Conservation (phyloP, 805 yeast genomes). For the Debaryomyces castellii region DNA sequence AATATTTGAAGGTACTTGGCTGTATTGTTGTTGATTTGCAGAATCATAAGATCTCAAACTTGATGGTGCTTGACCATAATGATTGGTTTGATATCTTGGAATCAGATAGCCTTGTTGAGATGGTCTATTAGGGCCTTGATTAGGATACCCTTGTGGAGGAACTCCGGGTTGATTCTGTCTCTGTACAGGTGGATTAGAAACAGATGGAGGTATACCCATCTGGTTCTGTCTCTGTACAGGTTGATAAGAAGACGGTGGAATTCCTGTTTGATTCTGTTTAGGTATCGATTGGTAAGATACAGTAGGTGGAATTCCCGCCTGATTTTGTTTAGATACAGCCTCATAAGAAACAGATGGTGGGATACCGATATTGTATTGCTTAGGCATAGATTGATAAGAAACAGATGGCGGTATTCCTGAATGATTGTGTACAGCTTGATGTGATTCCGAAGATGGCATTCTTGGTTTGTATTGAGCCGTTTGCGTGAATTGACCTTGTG, state of each 20-base stretch:
- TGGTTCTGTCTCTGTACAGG: slow-evolving; percentile 8
- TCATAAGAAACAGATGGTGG: slow-evolving; percentile 7
- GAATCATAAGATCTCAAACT: slow-evolving; percentile 4
- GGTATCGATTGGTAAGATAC: not conserved
- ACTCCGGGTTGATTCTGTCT: not conserved
- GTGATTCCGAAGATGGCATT: not conserved
- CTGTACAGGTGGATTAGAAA: not conserved
- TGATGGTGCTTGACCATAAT: not conserved
- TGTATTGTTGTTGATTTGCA: slow-evolving; percentile 7
- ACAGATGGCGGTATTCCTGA: slow-evolving; percentile 9
- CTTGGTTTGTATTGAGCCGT: not conserved
- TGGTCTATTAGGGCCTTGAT: slow-evolving; percentile 1
- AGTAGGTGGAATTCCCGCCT: slow-evolving; percentile 2
- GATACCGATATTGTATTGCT: not conserved
- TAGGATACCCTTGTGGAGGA: slow-evolving; percentile 11
- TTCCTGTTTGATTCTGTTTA: not conserved
- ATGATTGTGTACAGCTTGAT: not conserved
- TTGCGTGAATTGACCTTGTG: not conserved
- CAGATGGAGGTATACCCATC: slow-evolving; percentile 10
- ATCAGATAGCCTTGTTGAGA: slow-evolving; percentile 3
- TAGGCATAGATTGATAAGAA: not conserved
- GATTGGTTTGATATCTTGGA: not conserved
- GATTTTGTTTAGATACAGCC: not conserved
- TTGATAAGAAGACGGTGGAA: slow-evolving; percentile 4
- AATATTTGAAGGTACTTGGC: not conserved